Evolutionary conservation across 2,329 filamentous ascomycete genomes (phyloP).

Genomic region (Pestalotiopsis sp.): DNA sequence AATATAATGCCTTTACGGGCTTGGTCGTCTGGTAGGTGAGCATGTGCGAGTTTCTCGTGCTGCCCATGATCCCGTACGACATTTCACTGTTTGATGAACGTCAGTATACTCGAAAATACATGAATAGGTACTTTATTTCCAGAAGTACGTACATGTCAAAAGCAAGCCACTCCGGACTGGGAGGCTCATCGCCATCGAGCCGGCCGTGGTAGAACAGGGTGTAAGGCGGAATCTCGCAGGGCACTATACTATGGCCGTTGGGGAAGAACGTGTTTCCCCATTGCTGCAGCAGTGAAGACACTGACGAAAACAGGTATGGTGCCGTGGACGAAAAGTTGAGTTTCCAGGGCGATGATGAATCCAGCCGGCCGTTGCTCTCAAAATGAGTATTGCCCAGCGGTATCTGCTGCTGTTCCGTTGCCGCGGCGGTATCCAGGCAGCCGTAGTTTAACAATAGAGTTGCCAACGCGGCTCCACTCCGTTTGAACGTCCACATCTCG

Average conservation of each 20-base stretch:
- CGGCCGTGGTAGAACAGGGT: slow-evolving; percentile 54
- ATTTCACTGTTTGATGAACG: slow-evolving; percentile 39
- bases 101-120: neutral
- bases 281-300: slow-evolving; percentile 48
- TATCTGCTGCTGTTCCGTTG: neutral
- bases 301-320: slow-evolving; percentile 51
- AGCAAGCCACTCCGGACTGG: slow-evolving; percentile 54
- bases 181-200: slow-evolving; percentile 39
- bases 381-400: neutral
- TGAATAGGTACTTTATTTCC: neutral
- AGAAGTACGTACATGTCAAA: slow-evolving; percentile 41
- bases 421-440: neutral
- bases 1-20: slow-evolving; percentile 45
- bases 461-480: slow-evolving; percentile 1
- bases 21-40: slow-evolving; percentile 51
- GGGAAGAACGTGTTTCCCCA: slow-evolving; percentile 55
- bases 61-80: slow-evolving; percentile 56
- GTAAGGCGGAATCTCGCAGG: slow-evolving; percentile 46
- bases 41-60: slow-evolving; percentile 43
- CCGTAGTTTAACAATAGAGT: neutral
- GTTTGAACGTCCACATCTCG: neutral
- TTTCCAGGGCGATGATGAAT: slow-evolving; percentile 22
- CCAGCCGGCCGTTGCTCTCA: neutral
- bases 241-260: slow-evolving; percentile 49
- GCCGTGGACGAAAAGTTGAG: slow-evolving; percentile 50